phyloP scores from a whole-genome alignment of 768 basidiomycete species.

The Hericium alpestre region DNA sequence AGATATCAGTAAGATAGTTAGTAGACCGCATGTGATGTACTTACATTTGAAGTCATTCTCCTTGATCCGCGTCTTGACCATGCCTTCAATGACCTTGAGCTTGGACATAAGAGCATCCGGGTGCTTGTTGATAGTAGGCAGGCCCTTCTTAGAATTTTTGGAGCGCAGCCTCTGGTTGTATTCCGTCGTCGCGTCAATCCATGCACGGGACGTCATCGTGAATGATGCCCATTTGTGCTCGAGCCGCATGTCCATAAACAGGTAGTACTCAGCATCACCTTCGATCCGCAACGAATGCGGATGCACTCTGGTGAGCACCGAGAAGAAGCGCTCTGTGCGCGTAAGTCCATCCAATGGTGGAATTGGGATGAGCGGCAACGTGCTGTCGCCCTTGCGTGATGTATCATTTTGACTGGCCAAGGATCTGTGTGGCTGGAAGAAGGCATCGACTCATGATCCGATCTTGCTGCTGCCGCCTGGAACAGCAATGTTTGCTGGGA shows the following conservation, averaged over 20 bases:
- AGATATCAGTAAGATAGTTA: too few species aligned
- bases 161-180: conserved; percentile 5
- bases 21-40: too few species aligned
- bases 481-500: too few species aligned
- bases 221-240: conserved; percentile 11
- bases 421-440: too few species aligned
- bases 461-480: too few species aligned
- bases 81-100: conserved; percentile 2
- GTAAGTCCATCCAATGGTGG: background rate
- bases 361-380: too few species aligned
- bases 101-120: conserved; percentile 10
- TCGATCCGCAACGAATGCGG: background rate
- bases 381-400: too few species aligned
- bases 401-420: too few species aligned
- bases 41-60: background rate
- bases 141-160: background rate
- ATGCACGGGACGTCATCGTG: conserved; percentile 5
- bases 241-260: conserved; percentile 10
- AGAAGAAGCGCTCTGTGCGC: conserved; percentile 1
- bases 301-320: conserved; percentile 1
- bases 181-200: background rate
- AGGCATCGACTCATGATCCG: too few species aligned
- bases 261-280: conserved; percentile 3
- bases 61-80: background rate
- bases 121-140: background rate